Evolutionary conservation across 2,329 filamentous ascomycete genomes (phyloP).

Genomic region (Didymosphaeria variabile): DNA sequence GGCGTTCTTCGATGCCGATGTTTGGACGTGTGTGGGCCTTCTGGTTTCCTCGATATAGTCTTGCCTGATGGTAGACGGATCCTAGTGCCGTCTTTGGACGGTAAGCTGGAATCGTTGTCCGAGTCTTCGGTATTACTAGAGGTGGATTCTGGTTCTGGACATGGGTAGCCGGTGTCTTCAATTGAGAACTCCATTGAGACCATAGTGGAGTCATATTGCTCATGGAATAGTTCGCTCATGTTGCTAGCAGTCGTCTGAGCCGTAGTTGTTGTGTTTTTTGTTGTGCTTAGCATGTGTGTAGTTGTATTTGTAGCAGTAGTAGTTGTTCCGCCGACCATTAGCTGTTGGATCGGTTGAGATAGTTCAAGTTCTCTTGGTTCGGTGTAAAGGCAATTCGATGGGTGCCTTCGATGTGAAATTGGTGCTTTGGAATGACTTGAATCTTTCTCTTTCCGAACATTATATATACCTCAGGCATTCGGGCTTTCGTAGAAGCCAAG

Average conservation of each 20-base stretch:
- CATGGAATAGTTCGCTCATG: neutral
- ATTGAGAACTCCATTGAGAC: neutral
- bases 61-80: slow-evolving; percentile 4
- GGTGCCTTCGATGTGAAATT: neutral
- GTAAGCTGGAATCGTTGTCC: neutral
- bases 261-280: neutral
- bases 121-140: neutral
- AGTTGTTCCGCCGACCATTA: neutral
- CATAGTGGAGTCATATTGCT: neutral
- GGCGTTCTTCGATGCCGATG: slow-evolving; percentile 1
- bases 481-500: neutral
- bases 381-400: neutral
- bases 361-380: neutral
- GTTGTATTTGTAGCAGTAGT: neutral
- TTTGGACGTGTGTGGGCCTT: neutral
- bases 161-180: neutral
- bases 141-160: neutral
- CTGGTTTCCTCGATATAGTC: neutral
- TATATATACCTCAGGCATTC: neutral
- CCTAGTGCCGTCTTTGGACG: neutral
- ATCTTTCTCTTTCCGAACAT: neutral
- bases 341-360: neutral
- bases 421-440: neutral
- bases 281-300: neutral
- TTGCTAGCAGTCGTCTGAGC: no score